Base-by-base conservation (phyloP, 768 basidiomycete genomes). In the Neoboletus subvelutipes region DNA sequence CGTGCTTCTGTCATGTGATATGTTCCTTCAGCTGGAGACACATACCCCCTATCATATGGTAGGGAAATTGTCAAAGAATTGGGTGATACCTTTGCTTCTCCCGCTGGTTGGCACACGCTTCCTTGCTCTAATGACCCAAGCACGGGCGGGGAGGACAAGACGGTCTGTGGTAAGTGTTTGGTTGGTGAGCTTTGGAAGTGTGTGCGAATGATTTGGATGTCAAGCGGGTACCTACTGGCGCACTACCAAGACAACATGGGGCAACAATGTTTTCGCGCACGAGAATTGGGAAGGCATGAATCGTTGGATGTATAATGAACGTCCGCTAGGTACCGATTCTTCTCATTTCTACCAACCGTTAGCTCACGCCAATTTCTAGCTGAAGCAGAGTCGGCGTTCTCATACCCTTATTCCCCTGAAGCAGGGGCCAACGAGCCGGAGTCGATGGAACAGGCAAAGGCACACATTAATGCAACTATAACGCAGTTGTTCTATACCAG, bases 261-360 rank as follows among this genome's bases (percentile, higher is more conserved):
- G 91, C 53, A 93, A 94, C 77, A 94, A 94, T 61, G 88, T 93
- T 57, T 93, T 94, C 63, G 91, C 94, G 1, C 96, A 98, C 63
- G 96, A 98, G 82, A 92, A 95, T 71, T 92, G 89, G 86, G 83
- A 86, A 52, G 92, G 92, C 36, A 78, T 75, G 66, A 86, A 85
- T 63, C 52, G 62, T 3, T 94, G 79, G 78, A 68, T 86, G 22
- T 56, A 77, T 65, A 97, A 97, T 74, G 85, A 85, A 67, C 90
- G 96, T 52, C 94, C 96, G 0, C 80, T 85, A 55, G 90, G 70
- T 60, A 50, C 2, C 3, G 0, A 26, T 48, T 1, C 3, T 2
- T 13, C 29, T 34, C 20, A 5, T 41, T 26, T 31, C 31, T 10
- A 1, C 5, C 0, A 8, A 4, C 1, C 15, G 1, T 5, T 28